phyloP scores from a whole-genome alignment of 768 basidiomycete genomes.

The Serendipita vermifera region DNA sequence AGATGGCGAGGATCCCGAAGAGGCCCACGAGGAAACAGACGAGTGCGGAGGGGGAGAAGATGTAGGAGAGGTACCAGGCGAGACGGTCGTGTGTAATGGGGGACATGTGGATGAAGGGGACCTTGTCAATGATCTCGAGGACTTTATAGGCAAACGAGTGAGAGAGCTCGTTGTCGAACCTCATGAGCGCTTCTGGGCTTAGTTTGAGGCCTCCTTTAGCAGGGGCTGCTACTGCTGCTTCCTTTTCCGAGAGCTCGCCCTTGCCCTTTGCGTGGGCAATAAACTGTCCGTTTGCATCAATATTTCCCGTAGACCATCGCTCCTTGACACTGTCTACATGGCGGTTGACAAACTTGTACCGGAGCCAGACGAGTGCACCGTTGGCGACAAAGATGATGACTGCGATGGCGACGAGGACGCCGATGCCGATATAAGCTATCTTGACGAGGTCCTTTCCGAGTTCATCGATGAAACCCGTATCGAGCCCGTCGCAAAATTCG shows the following conservation, averaged over 20 bases:
- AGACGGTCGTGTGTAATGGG: conserved; percentile 53
- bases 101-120: conserved; percentile 36
- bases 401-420: conserved; percentile 61
- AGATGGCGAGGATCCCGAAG: conserved; percentile 72
- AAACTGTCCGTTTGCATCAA: background rate
- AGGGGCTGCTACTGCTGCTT: background rate
- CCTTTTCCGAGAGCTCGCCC: background rate
- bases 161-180: conserved; percentile 2
- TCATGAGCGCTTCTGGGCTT: background rate
- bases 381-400: conserved; percentile 60
- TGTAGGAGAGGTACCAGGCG: conserved; percentile 82
- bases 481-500: conserved; percentile 63
- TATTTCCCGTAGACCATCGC: background rate
- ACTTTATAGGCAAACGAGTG: background rate
- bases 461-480: conserved; percentile 77
- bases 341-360: conserved; percentile 56
- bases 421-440: conserved; percentile 63
- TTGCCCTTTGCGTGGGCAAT: background rate
- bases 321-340: background rate
- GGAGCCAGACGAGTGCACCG: conserved; percentile 76
- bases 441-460: conserved; percentile 68
- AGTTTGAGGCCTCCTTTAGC: background rate
- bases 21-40: conserved; percentile 88
- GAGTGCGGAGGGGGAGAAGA: conserved; percentile 82
- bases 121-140: background rate